Conservation (phyloP, 805 yeast species). For the Candida pseudoglaebosa region DNA sequence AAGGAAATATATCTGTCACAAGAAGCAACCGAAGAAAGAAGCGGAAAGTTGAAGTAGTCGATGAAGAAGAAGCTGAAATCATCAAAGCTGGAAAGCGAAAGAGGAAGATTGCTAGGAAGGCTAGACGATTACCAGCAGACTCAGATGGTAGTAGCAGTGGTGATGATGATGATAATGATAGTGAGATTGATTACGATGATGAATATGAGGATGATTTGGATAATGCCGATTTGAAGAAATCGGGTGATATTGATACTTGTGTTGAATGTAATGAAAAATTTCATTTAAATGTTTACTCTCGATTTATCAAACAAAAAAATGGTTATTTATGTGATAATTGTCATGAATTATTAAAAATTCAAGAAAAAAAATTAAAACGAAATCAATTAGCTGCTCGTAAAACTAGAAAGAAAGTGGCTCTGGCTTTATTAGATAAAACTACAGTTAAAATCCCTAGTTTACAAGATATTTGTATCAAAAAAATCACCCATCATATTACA, state of each 20-base stretch:
- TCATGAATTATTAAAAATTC: conserved; percentile 37
- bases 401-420: conserved; percentile 74
- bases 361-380: conserved; percentile 43
- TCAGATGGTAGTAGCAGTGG: conserved; percentile 14
- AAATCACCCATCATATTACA: conserved; percentile 62
- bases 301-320: conserved; percentile 43
- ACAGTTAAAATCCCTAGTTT: conserved; percentile 62
- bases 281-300: conserved; percentile 62
- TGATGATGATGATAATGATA: conserved; percentile 32
- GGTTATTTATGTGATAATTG: conserved; percentile 71
- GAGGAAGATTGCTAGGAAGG: conserved; percentile 40
- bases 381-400: conserved; percentile 65
- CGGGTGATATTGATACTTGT: conserved; percentile 58
- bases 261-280: conserved; percentile 59
- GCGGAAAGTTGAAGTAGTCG: conserved; percentile 19
- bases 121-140: conserved; percentile 18
- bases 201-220: conserved; percentile 25
- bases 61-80: conserved; percentile 24
- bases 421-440: conserved; percentile 73
- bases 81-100: conserved; percentile 27
- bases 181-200: conserved; percentile 30
- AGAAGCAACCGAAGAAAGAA: conserved; percentile 7
- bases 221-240: conserved; percentile 21
- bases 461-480: conserved; percentile 76
- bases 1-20: not conserved